Percentiles rank a stretch among this genome's conserved stretches.
Conservation (phyloP, 805 yeast genomes). For the Lipomyces orientalis region DNA sequence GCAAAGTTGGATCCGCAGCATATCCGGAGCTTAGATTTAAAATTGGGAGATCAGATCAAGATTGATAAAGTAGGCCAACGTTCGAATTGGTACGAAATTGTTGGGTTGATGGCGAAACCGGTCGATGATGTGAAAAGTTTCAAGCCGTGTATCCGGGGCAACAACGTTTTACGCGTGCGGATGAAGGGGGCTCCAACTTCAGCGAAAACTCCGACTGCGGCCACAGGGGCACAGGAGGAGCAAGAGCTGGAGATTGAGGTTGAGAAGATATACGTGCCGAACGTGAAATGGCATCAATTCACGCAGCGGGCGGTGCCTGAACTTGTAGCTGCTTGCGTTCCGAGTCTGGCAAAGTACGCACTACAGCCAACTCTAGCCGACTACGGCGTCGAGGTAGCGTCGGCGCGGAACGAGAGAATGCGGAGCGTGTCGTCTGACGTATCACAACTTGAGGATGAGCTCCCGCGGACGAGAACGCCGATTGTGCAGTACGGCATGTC, state of each 20-base stretch:
- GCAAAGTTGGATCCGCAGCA: slow-evolving; percentile 7
- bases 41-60: slow-evolving; percentile 20
- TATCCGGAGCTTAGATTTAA: slow-evolving; percentile 27
- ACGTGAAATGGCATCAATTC: slow-evolving; percentile 11
- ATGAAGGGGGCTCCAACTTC: background rate
- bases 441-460: background rate
- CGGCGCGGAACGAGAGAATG: background rate
- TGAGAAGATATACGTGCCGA: slow-evolving; percentile 8
- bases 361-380: background rate
- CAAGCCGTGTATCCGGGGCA: slow-evolving; percentile 14
- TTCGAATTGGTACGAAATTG: slow-evolving; percentile 13
- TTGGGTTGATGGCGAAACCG: slow-evolving; percentile 2
- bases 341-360: background rate
- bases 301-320: slow-evolving; percentile 8
- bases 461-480: slow-evolving; percentile 1
- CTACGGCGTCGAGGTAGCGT: background rate
- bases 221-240: background rate
- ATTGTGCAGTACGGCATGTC: background rate
- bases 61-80: slow-evolving; percentile 3
- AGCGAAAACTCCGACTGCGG: background rate
- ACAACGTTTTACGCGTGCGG: slow-evolving; percentile 19
- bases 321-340: slow-evolving; percentile 9
- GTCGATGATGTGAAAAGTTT: background rate
- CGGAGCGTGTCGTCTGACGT: slow-evolving; percentile 1
- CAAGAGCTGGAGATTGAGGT: background rate